phyloP scores from a whole-genome alignment of 495 filamentous ascomycete genomes.

The Aspergillus heteromorphus region DNA sequence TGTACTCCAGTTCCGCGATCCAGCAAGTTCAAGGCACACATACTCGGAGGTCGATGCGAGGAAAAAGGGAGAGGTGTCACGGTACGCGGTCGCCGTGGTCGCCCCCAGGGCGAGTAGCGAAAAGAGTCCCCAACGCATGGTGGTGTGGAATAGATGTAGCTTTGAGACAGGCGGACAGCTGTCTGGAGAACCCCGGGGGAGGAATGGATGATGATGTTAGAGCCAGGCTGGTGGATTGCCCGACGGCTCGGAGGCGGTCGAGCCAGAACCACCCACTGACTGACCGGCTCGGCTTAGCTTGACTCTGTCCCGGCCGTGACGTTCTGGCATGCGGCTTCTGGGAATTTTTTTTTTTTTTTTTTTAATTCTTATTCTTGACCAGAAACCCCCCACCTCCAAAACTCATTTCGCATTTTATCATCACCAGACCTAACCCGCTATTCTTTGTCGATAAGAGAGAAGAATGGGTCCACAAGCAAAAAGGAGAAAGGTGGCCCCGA shows the following conservation, averaged over 20 bases:
- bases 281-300: slow-evolving; percentile 14
- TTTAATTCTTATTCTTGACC: not conserved
- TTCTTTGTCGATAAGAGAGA: not conserved
- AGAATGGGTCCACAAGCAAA: slow-evolving; percentile 53
- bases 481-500: slow-evolving; percentile 54
- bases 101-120: slow-evolving; percentile 57
- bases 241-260: slow-evolving; percentile 23
- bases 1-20: not conserved
- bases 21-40: slow-evolving; percentile 21
- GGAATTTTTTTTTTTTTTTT: slow-evolving; percentile 9
- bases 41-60: slow-evolving; percentile 77
- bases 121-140: slow-evolving; percentile 58
- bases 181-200: slow-evolving; percentile 3
- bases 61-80: slow-evolving; percentile 81
- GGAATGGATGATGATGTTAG: slow-evolving; percentile 14
- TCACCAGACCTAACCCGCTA: not conserved
- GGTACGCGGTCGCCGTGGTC: slow-evolving; percentile 62
- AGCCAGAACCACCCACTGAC: slow-evolving; percentile 14
- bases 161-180: slow-evolving; percentile 7
- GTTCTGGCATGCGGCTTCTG: not conserved
- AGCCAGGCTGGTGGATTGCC: slow-evolving; percentile 17
- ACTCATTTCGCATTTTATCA: not conserved
- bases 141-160: slow-evolving; percentile 24
- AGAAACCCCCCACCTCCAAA: not conserved
- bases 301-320: not conserved